Conservation (phyloP, 768 basidiomycete species). For the Pleurotus djamor region DNA sequence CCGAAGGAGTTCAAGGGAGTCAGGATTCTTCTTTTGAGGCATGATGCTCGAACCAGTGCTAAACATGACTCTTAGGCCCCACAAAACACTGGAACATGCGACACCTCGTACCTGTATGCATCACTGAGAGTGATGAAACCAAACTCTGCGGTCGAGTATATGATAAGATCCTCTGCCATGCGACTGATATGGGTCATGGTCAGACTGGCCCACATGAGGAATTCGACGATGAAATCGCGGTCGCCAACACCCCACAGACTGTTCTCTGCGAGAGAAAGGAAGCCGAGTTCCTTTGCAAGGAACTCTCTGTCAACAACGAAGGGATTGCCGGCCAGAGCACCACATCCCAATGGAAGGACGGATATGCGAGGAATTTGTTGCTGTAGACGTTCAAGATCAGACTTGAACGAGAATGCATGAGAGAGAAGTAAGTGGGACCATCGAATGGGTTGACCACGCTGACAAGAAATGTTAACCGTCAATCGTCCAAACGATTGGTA, state of each 20-base stretch:
- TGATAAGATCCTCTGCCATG: slow-evolving; percentile 93
- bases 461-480: slow-evolving; percentile 2
- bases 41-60: slow-evolving; percentile 99
- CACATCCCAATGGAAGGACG: slow-evolving; percentile 90
- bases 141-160: slow-evolving; percentile 97
- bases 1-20: slow-evolving; percentile 91
- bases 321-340: slow-evolving; percentile 95
- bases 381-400: slow-evolving; percentile 82
- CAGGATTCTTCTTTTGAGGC: slow-evolving; percentile 99
- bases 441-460: slow-evolving; percentile 98
- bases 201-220: slow-evolving; percentile 94
- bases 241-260: slow-evolving; percentile 97
- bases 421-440: slow-evolving; percentile 98
- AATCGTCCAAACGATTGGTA: not conserved
- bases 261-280: slow-evolving; percentile 88
- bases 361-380: slow-evolving; percentile 89
- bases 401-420: slow-evolving; percentile 91
- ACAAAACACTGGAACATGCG: not conserved
- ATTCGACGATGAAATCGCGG: slow-evolving; percentile 96
- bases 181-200: slow-evolving; percentile 93
- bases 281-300: slow-evolving; percentile 87
- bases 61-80: slow-evolving; percentile 1
- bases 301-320: slow-evolving; percentile 94
- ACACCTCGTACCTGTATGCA: slow-evolving; percentile 81
- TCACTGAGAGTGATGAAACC: slow-evolving; percentile 96